Evolutionary conservation across 2,329 filamentous ascomycete species (phyloP).

Genomic region (Phoma sp.): DNA sequence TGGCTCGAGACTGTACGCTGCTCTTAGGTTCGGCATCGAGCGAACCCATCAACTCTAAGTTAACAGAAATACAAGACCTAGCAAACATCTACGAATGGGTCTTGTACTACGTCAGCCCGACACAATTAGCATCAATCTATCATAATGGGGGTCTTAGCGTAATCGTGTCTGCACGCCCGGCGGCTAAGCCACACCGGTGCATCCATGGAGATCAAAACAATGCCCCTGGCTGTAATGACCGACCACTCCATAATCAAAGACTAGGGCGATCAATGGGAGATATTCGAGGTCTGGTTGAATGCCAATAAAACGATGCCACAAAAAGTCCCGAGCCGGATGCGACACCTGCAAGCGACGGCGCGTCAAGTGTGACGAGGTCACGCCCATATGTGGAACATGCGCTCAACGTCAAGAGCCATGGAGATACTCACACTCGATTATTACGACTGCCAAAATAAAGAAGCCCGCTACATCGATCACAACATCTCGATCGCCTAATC

Average conservation of each 20-base stretch:
- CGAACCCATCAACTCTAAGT: too few relatives aligned
- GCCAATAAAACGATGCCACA: conserved; percentile 13
- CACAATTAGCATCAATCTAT: not conserved
- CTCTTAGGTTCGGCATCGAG: too few relatives aligned
- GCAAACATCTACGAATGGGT: not conserved
- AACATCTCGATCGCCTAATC: not conserved
- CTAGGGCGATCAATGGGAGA: not conserved
- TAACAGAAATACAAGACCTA: too few relatives aligned
- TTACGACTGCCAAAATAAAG: not conserved
- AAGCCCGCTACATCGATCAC: not conserved
- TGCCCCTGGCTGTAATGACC: not conserved
- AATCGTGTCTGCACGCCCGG: not conserved
- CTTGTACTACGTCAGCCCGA: not conserved
- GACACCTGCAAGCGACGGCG: conserved; percentile 20
- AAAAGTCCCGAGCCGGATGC: conserved; percentile 23
- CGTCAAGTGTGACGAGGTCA: conserved; percentile 21
- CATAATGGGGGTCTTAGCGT: not conserved
- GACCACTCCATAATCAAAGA: not conserved
- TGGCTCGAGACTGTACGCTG: too few relatives aligned
- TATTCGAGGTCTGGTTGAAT: not conserved
- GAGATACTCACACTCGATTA: conserved; percentile 4
- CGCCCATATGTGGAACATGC: conserved; percentile 10
- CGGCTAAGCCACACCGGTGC: conserved; percentile 5
- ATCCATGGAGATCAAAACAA: not conserved
- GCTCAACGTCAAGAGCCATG: conserved; percentile 13